These are phyloP conservation scores for Alternaria brassicae DNA, from an alignment of 2,329 filamentous ascomycete genomes.

Conservation along the genomic window DNA sequence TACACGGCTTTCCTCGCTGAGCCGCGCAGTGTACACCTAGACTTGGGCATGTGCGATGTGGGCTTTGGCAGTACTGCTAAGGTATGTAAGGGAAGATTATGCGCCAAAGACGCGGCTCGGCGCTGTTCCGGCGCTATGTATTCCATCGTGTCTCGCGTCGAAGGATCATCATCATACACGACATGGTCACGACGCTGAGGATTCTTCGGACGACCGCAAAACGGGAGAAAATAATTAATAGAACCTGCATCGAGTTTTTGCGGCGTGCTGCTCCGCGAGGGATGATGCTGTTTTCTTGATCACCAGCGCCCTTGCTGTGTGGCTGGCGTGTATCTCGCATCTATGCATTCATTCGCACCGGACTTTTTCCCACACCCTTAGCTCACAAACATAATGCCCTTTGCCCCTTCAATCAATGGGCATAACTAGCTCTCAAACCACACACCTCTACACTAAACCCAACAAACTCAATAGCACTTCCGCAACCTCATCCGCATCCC, in stretches of 20 bases:
- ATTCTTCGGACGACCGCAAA: not conserved
- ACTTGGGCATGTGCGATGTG: not conserved
- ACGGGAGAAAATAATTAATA: too few species aligned
- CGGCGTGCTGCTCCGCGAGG: not conserved
- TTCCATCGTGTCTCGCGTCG: not conserved
- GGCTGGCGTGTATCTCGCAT: not conserved
- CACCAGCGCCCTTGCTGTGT: not conserved
- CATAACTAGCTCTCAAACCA: not conserved
- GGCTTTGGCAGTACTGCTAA: not conserved
- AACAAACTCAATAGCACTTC: constrained; percentile 2
- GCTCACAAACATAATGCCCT: not conserved
- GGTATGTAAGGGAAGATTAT: not conserved
- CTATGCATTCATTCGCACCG: not conserved
- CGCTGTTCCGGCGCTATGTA: constrained; percentile 1
- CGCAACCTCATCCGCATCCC: constrained; percentile 5
- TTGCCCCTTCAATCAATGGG: not conserved
- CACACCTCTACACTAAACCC: not conserved
- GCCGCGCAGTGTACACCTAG: not conserved
- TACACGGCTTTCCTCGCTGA: not conserved
- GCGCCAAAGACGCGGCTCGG: constrained; percentile 2
- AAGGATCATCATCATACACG: not conserved
- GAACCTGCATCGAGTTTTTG: not conserved
- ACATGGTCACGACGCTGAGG: not conserved
- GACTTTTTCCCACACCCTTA: not conserved
- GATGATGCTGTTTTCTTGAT: not conserved